Evolutionary conservation across 352 stramenopile genomes (phyloP).

Genomic region (Globisporangium solare): DNA sequence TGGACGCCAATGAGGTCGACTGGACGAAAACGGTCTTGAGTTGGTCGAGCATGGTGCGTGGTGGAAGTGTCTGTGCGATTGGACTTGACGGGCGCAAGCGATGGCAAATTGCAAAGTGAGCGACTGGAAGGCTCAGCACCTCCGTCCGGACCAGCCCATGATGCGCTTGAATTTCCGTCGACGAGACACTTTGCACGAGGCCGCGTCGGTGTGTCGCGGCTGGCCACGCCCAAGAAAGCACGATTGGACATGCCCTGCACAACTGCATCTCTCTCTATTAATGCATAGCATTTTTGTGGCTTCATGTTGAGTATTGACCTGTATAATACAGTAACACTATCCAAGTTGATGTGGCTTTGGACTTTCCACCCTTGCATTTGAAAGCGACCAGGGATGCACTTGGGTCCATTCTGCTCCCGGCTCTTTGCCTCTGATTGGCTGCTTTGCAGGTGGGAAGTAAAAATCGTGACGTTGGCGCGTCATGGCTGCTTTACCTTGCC

Average conservation of each 20-base stretch:
- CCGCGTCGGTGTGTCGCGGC: background rate
- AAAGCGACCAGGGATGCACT: constrained; percentile 12
- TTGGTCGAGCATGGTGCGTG: constrained; percentile 60
- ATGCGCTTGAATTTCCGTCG: background rate
- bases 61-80: background rate
- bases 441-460: constrained; percentile 12
- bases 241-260: too few species aligned
- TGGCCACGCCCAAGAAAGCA: background rate
- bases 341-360: background rate
- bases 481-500: constrained; percentile 9
- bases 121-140: too few species aligned
- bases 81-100: background rate
- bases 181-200: background rate
- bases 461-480: constrained; percentile 23
- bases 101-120: constrained; percentile 41
- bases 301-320: background rate
- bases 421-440: constrained; percentile 24
- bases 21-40: constrained; percentile 60
- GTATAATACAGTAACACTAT: background rate
- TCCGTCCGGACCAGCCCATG: background rate
- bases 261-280: background rate
- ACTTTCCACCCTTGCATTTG: background rate
- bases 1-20: constrained; percentile 6
- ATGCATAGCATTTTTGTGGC: too few species aligned
- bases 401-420: constrained; percentile 11